Percentiles rank a stretch among this genome's conserved stretches.
These are phyloP conservation scores for Solanum rostratum DNA, from an alignment of 257 asterid species.

Conservation along the genomic window DNA sequence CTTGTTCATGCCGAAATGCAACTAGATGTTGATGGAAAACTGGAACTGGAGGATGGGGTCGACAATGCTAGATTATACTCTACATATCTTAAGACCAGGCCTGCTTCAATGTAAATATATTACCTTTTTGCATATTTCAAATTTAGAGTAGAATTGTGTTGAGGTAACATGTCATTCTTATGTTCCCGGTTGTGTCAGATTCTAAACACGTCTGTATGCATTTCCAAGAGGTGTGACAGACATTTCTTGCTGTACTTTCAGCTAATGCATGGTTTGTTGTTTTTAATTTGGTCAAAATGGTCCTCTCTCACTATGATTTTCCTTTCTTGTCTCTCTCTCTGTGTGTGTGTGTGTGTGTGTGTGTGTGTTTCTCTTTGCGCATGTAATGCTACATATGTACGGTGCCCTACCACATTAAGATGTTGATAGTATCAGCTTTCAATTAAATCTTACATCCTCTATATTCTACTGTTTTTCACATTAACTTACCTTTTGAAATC, in stretches of 20 bases:
- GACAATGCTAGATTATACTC: slow-evolving; percentile 55
- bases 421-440: not conserved
- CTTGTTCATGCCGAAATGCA: slow-evolving; percentile 86
- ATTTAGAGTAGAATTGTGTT: not conserved
- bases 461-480: not conserved
- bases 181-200: not conserved
- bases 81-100: slow-evolving; percentile 82
- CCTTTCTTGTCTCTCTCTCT: not conserved
- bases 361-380: not conserved
- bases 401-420: not conserved
- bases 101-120: slow-evolving; percentile 56
- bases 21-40: slow-evolving; percentile 28
- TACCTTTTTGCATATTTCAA: not conserved
- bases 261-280: not conserved
- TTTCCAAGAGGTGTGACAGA: not conserved
- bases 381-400: not conserved
- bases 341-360: no score
- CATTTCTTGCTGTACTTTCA: not conserved
- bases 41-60: slow-evolving; percentile 18
- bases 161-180: not conserved
- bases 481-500: not conserved
- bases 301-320: not conserved
- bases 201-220: not conserved
- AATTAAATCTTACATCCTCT: not conserved
- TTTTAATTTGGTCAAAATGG: not conserved